Base-by-base conservation (phyloP, 2,329 filamentous ascomycete genomes). In the Biscogniauxia mediterranea region DNA sequence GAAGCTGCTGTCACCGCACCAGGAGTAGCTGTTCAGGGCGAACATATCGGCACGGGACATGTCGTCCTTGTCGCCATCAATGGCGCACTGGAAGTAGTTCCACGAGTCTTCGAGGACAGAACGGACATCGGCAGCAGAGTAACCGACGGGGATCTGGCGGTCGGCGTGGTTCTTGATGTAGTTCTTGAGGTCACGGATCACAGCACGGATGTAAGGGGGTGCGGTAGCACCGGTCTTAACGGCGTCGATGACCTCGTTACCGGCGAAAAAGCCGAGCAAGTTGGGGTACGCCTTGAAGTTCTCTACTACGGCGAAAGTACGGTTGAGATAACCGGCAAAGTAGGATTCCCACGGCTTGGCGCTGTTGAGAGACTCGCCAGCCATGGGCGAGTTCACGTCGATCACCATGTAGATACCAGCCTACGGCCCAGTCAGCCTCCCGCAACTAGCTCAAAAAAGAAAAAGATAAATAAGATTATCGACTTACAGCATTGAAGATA, bases 41-140 rank as follows among this genome's bases (percentile, higher is more conserved):
- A 93, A 93, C 70, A 93, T 80, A 70, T 94, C 91, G 59, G 83
- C 86, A 28, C 85, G 83, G 66, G 88, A 90, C 73, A 84, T 81
- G 72, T 89, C 82, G 57, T 80, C 74, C n/a, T 75, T 70, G 52
- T 85, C 80, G 55, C 78, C 82, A 15, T 82, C 76, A 46, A 81
- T 79, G 52, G 82, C 78, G 77, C 90, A 93, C 73, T 89, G 83
- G 78, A 93, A 81, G 78, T 91, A 93, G 73, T 89, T 86, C 85
- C 84, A 93, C 58, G 85, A 89, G 70, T 93, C 91, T 72, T 88
- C 81, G 23, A 93, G 84, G 52, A 91, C 85, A 1, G 84, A 78
- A 62, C 90, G 88, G 52, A 94, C 91, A 73, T 93, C 90, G 55
- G 90, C 90, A 62, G 90, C 90, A 6, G 89, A 92, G 81, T 93